Percentiles rank a stretch among this genome's conserved stretches.
phyloP scores from a whole-genome alignment of 164 flowering plant species.

The Saururus chinensis region DNA sequence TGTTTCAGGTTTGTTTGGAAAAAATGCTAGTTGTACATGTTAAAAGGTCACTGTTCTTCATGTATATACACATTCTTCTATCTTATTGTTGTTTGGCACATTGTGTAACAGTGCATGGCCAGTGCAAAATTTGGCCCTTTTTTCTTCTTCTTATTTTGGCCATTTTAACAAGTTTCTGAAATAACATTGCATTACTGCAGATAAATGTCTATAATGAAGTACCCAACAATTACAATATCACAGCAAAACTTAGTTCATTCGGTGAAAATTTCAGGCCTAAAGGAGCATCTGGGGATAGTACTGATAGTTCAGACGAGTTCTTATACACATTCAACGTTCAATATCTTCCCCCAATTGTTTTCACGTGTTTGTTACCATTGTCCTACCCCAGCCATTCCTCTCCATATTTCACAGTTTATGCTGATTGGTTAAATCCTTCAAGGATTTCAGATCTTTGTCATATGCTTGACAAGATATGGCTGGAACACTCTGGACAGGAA shows the following conservation, averaged over 20 bases:
- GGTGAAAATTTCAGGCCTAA: conserved; percentile 11
- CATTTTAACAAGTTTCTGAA: not conserved
- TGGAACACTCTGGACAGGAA: conserved; percentile 46
- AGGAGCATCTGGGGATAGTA: conserved; percentile 5
- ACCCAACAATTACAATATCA: conserved; percentile 34
- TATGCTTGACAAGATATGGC: conserved; percentile 67
- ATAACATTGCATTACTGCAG: conserved; percentile 33
- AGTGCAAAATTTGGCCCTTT: not conserved
- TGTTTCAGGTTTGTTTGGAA: conserved; percentile 42
- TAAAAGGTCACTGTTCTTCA: too few relatives aligned
- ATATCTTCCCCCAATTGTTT: conserved; percentile 62
- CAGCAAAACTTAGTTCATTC: conserved; percentile 35
- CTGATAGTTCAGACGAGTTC: conserved; percentile 29
- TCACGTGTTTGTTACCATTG: conserved; percentile 69
- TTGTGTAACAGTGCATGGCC: too few relatives aligned
- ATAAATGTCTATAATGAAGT: conserved; percentile 44
- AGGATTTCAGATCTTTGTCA: conserved; percentile 54
- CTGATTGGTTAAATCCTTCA: conserved; percentile 58
- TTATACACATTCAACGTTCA: conserved; percentile 58
- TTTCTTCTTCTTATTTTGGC: not conserved
- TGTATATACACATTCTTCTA: too few relatives aligned
- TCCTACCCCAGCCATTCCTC: conserved; percentile 76
- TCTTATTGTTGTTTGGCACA: too few relatives aligned
- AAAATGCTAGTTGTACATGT: not conserved
- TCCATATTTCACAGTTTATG: conserved; percentile 57